A percentile compares a stretch with the other conserved stretches of the same genome.
phyloP scores from a whole-genome alignment of 768 basidiomycete species.

The Amylocystis lapponica region DNA sequence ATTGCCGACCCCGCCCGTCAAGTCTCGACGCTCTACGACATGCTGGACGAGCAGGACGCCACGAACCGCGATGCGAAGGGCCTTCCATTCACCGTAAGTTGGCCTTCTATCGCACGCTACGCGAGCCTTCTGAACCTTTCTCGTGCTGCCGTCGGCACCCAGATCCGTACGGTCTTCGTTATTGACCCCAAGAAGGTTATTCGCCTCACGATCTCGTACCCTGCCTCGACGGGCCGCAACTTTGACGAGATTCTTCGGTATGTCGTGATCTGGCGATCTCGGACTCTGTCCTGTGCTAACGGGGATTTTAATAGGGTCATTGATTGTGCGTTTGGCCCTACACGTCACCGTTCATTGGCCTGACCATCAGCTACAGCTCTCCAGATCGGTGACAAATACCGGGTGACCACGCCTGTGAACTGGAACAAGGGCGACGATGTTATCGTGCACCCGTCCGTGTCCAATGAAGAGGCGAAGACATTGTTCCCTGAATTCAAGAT shows the following conservation, averaged over 20 bases:
- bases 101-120: not conserved
- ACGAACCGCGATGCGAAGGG: slow-evolving; percentile 85
- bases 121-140: slow-evolving; percentile 3
- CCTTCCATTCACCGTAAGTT: slow-evolving; percentile 83
- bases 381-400: slow-evolving; percentile 84
- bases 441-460: slow-evolving; percentile 83
- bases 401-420: slow-evolving; percentile 87
- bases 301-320: slow-evolving; percentile 47
- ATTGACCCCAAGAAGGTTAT: slow-evolving; percentile 97
- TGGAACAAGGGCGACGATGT: slow-evolving; percentile 94
- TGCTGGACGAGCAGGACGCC: slow-evolving; percentile 93
- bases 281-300: not conserved
- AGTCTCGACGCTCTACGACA: slow-evolving; percentile 85
- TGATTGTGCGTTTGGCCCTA: slow-evolving; percentile 42
- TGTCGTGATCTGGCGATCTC: slow-evolving; percentile 1
- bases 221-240: slow-evolving; percentile 93
- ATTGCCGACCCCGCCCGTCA: slow-evolving; percentile 90
- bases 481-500: slow-evolving; percentile 81
- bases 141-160: not conserved
- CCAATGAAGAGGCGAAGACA: slow-evolving; percentile 83
- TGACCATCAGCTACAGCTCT: slow-evolving; percentile 44
- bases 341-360: not conserved
- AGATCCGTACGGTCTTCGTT: slow-evolving; percentile 95
- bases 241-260: slow-evolving; percentile 69
- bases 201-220: slow-evolving; percentile 85